phyloP scores from a whole-genome alignment of 352 stramenopile genomes.

The Phytophthora uliginosa region DNA sequence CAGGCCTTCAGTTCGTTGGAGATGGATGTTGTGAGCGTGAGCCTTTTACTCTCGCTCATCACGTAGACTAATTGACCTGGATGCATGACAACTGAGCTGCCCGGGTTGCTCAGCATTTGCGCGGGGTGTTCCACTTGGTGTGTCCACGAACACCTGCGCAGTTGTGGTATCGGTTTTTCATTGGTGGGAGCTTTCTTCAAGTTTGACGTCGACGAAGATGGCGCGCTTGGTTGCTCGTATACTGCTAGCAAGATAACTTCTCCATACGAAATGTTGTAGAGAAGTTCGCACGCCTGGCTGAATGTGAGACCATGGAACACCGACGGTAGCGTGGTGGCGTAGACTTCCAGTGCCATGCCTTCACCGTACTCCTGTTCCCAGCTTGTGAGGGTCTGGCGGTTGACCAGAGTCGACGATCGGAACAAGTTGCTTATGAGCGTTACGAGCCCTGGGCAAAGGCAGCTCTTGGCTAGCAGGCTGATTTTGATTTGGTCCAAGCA shows the following conservation, averaged over 20 bases:
- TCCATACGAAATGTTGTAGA: conserved; percentile 69
- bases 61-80: conserved; percentile 70
- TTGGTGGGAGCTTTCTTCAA: neutral
- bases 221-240: conserved; percentile 35
- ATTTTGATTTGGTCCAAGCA: conserved; percentile 78
- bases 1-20: conserved; percentile 52
- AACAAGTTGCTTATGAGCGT: conserved; percentile 75
- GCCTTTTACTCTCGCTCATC: conserved; percentile 73
- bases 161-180: conserved; percentile 17
- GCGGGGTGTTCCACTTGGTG: conserved; percentile 23
- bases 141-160: conserved; percentile 32
- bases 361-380: conserved; percentile 70
- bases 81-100: conserved; percentile 50
- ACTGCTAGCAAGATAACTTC: conserved; percentile 68
- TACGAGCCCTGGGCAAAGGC: conserved; percentile 65
- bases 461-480: conserved; percentile 72
- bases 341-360: conserved; percentile 67
- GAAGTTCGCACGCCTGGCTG: conserved; percentile 55
- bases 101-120: conserved; percentile 64
- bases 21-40: conserved; percentile 59
- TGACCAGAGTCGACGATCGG: conserved; percentile 50
- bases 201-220: neutral
- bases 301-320: conserved; percentile 64
- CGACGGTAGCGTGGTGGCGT: conserved; percentile 55
- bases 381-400: conserved; percentile 21